These are phyloP conservation scores for Gentiana macrophylla DNA, from an alignment of 257 asterid species.

Conservation along the genomic window DNA sequence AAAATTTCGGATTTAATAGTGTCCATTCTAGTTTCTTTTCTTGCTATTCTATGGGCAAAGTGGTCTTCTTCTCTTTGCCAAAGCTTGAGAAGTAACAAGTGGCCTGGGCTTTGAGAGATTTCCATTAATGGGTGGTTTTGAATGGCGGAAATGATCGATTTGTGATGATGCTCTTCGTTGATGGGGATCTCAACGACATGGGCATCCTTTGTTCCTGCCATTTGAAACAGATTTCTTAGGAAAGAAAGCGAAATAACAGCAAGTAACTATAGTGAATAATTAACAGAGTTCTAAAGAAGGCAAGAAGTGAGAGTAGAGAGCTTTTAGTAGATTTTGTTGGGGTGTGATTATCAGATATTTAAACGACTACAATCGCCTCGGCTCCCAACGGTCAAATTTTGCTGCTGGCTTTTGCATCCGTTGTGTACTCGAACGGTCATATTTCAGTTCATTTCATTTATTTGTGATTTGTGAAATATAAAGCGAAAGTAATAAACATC, in stretches of 20 bases:
- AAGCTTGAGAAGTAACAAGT: slow-evolving; percentile 86
- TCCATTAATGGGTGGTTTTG: slow-evolving; percentile 79
- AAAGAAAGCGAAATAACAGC: not conserved
- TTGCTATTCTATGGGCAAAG: slow-evolving; percentile 37
- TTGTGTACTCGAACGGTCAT: slow-evolving; percentile 21
- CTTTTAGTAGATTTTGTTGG: slow-evolving; percentile 17
- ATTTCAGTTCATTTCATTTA: not conserved
- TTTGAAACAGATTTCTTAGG: slow-evolving; percentile 7
- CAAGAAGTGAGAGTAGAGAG: slow-evolving; percentile 3
- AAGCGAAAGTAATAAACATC: too few relatives aligned
- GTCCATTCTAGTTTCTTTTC: slow-evolving; percentile 59
- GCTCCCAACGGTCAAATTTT: slow-evolving; percentile 56
- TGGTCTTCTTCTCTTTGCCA: slow-evolving; percentile 82
- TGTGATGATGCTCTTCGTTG: slow-evolving; percentile 56
- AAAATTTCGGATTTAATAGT: slow-evolving; percentile 51
- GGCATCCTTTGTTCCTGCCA: slow-evolving; percentile 55
- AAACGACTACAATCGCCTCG: slow-evolving; percentile 24
- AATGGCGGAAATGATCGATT: slow-evolving; percentile 27
- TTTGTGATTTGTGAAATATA: too few relatives aligned
- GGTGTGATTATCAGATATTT: slow-evolving; percentile 29
- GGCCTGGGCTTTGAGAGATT: slow-evolving; percentile 88
- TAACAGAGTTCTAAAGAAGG: slow-evolving; percentile 8
- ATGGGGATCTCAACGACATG: slow-evolving; percentile 72
- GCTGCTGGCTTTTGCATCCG: not conserved
- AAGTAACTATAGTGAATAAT: not conserved